Evolutionary conservation across 805 yeast species (phyloP).

Genomic region (Wickerhamomyces canadensis): DNA sequence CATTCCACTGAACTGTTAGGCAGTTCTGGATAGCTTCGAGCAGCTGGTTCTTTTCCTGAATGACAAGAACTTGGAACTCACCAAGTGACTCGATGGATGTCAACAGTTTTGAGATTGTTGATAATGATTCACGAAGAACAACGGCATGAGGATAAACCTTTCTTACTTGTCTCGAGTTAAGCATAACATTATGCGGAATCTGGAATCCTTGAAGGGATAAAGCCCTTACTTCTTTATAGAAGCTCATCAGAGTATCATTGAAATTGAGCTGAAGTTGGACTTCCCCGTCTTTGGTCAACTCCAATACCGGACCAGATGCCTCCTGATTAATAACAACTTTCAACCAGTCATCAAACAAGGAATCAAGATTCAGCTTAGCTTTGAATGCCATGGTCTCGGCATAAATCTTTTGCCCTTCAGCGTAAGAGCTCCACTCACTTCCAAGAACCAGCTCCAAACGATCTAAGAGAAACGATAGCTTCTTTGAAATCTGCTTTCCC

Average conservation of each 20-base stretch:
- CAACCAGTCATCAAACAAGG: constrained; percentile 46
- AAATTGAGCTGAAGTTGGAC: constrained; percentile 43
- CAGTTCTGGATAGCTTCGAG: constrained; percentile 30
- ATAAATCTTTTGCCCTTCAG: constrained; percentile 62
- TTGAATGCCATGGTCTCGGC: constrained; percentile 41
- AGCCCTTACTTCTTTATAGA: constrained; percentile 50
- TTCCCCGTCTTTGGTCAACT: constrained; percentile 25
- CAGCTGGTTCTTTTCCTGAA: constrained; percentile 28
- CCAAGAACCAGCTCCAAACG: constrained; percentile 52
- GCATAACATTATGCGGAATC: constrained; percentile 47
- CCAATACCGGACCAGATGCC: constrained; percentile 34
- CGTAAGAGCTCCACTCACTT: constrained; percentile 51
- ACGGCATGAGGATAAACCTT: constrained; percentile 53
- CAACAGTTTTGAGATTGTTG: constrained; percentile 31
- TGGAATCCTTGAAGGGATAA: constrained; percentile 45
- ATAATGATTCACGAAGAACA: constrained; percentile 45
- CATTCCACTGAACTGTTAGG: constrained; percentile 45
- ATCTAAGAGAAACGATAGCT: constrained; percentile 34
- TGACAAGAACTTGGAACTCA: constrained; percentile 38
- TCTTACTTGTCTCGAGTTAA: constrained; percentile 44
- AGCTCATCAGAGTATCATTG: constrained; percentile 34
- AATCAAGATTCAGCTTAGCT: constrained; percentile 39
- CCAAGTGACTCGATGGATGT: constrained; percentile 29
- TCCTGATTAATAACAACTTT: constrained; percentile 18
- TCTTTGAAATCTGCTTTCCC: constrained; percentile 45